phyloP scores from a whole-genome alignment of 805 yeast species.

The Metschnikowia picachoensis region DNA sequence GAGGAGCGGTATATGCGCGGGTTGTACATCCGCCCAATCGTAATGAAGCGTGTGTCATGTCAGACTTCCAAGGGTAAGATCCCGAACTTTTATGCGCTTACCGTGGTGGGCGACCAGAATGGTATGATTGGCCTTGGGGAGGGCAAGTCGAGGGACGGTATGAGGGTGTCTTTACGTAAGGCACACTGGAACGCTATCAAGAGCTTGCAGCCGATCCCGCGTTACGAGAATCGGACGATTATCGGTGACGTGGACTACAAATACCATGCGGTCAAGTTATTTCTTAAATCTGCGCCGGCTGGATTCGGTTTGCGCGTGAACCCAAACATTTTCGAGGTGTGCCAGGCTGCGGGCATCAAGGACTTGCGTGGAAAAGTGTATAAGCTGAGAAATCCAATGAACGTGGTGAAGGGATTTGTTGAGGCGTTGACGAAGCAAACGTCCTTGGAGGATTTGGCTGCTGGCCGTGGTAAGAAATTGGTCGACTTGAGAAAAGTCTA shows the following conservation, averaged over 20 bases:
- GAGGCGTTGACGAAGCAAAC: constrained; percentile 82
- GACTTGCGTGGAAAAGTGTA: constrained; percentile 90
- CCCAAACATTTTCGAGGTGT: constrained; percentile 83
- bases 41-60: constrained; percentile 78
- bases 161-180: constrained; percentile 69
- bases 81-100: constrained; percentile 74
- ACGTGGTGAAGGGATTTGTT: constrained; percentile 83
- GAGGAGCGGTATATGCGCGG: constrained; percentile 56
- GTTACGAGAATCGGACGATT: constrained; percentile 89
- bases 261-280: constrained; percentile 81
- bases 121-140: constrained; percentile 96
- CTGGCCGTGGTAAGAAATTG: constrained; percentile 90
- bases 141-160: constrained; percentile 81
- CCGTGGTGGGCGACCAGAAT: constrained; percentile 86
- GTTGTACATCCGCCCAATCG: constrained; percentile 61
- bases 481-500: constrained; percentile 90
- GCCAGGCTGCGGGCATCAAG: constrained; percentile 90
- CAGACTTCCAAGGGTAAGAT: constrained; percentile 93
- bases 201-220: constrained; percentile 73
- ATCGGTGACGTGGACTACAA: constrained; percentile 78
- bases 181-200: constrained; percentile 95
- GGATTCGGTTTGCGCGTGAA: constrained; percentile 93
- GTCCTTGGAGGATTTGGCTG: constrained; percentile 82
- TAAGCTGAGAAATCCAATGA: constrained; percentile 92
- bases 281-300: constrained; percentile 81